Base-by-base conservation (phyloP, 2,329 filamentous ascomycete genomes). In the Paecilomyces fulvus region DNA sequence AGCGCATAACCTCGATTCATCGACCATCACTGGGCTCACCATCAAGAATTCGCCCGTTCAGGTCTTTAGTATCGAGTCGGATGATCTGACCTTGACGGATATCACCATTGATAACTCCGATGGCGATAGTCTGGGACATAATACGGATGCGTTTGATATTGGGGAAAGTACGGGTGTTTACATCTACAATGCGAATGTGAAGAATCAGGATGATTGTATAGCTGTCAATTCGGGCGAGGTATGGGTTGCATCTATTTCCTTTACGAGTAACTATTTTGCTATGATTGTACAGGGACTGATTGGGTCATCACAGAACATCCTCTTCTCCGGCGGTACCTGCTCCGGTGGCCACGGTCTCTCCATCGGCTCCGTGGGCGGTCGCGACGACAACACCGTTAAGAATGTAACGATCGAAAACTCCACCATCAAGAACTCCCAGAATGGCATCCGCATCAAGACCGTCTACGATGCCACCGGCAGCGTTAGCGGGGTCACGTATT, bases 121-220 rank as follows among this genome's bases (percentile, higher is more conserved):
- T 17, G 83, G 83, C 31, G 78, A 81, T 58, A 57, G 63, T 5
- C 65, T 65, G 3, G 75, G 67, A n/a, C 65, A 79, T 62, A 85
- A 85, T 74, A 84, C 81, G 0, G 82, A 84, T 63, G 82, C 76
- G 1, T 85, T 84, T 61, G 81, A 84, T 56, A 75, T 85, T 52
- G 78, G 79, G 52, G 72, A 67, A 33, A 81, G 76, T 33, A 73
- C 65, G 21, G 74, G 74, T 46, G 73, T 84, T 23, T 76, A 72
- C 57, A 83, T 85, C 59, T 73, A 72, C 17, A 77, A 77, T 37
- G 79, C 80, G 46, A 75, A 72, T 31, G 75, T 85, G 55, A 77
- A 81, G 65, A 85, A 84, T 73, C 82, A 85, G 70, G 82, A 85
- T 57, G 82, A 85, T 64, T 85, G 82, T 61, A 73, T 85, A 7